phyloP scores from a whole-genome alignment of 495 filamentous ascomycete genomes.

The Penicillium daleae region DNA sequence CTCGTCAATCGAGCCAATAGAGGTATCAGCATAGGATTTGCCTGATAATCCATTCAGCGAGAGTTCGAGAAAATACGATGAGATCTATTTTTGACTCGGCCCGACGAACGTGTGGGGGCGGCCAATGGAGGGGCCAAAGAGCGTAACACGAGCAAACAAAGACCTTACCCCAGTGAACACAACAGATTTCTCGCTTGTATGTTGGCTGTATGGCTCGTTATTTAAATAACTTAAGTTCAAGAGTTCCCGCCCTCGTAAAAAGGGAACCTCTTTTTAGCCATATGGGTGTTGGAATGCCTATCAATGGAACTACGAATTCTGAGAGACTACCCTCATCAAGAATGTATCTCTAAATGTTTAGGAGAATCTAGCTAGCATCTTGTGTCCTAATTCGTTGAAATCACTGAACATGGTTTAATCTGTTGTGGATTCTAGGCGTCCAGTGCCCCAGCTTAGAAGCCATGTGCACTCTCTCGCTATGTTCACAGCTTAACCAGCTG shows the following conservation, averaged over 20 bases:
- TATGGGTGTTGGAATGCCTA: background rate
- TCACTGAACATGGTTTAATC: no score
- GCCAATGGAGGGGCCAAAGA: background rate
- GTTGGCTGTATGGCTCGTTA: background rate
- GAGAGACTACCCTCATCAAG: no score
- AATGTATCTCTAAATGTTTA: no score
- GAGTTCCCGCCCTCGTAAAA: no score
- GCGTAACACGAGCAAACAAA: background rate
- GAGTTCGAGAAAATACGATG: background rate
- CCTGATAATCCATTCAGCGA: background rate
- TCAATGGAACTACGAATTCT: background rate
- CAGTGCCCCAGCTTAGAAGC: no score
- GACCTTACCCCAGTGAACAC: background rate
- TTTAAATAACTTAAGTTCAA: background rate
- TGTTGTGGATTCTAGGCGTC: no score
- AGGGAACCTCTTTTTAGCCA: background rate
- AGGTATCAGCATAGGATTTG: background rate
- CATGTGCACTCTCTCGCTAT: no score
- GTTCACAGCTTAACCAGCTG: no score
- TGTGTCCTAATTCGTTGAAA: no score
- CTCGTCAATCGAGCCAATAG: background rate
- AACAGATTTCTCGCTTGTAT: background rate
- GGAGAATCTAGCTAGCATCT: no score
- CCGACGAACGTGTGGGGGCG: constrained; percentile 2
- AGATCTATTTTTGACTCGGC: constrained; percentile 4